Base-by-base conservation (phyloP, 2,329 filamentous ascomycete species). In the Fusarium brevicatenulatum region DNA sequence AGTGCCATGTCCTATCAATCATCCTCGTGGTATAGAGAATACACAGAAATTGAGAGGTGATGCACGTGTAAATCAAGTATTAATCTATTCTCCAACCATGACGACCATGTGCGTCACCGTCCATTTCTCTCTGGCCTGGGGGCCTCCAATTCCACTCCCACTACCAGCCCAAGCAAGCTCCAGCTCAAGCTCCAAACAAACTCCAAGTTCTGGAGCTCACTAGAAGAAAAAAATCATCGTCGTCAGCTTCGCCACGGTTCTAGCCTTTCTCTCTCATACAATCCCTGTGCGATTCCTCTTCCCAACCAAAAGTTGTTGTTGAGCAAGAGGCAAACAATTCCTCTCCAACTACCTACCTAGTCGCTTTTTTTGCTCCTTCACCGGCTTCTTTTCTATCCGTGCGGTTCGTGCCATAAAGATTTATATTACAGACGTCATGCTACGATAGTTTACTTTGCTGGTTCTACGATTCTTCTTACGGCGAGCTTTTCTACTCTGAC, bases 51-150 rank as follows among this genome's bases (percentile, higher is more conserved):
- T n/a, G 21, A 40, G 16, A 25, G 19, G 21, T 13, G n/a, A 55
- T 68, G 74, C 74, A 76, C 76, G 68, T 75, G 75, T 66, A 66
- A 54, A 55, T 46, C 64, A 68, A 62, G 60, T 70, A 43, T 46
- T 54, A 56, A 61, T 54, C 52, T 49, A 40, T 52, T 61, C 65
- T 70, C 74, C 72, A 73, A 76, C 75, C 72, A 78, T 78, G 78
- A 78, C 76, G 73, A 66, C 72, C 78, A 80, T 80, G 78, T 80
- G 77, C 78, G 78, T 79, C 78, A 80, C 74, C 44, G 39, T 66
- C 63, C 32, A 52, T 71, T 42, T n/a, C 52, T 70, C 74, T 69
- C 50, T 43, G 53, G 25, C 19, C 25, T 47, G 44, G 69, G 63
- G 74, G 69, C 62, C 66, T 72, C 73, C 68, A 61, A 66, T 63